Conservation (phyloP, 78 protist genomes). For the Dictyostelium firmibasis region DNA sequence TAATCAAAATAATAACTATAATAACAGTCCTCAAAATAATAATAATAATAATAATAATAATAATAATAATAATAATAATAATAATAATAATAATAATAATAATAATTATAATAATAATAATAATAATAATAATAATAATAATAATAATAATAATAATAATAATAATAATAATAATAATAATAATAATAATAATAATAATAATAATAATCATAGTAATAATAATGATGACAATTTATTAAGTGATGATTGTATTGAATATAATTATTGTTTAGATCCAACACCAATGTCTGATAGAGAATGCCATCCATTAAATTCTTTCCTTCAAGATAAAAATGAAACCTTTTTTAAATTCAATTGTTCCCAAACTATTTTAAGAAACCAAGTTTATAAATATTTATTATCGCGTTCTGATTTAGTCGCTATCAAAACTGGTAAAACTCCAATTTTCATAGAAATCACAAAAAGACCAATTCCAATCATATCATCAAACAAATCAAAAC, state of each 20-base stretch:
- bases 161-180: neutral
- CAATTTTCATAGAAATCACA: neutral
- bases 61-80: neutral
- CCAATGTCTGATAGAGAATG: neutral
- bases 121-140: slow-evolving; percentile 9
- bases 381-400: neutral
- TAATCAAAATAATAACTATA: neutral
- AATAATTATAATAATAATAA: slow-evolving; percentile 5
- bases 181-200: neutral
- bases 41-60: neutral
- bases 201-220: too few relatives aligned
- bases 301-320: neutral
- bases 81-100: slow-evolving; percentile 8
- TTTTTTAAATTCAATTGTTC: neutral
- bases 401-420: neutral
- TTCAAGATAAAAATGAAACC: neutral
- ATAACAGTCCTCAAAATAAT: neutral
- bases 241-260: neutral
- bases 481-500: neutral
- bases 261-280: neutral
- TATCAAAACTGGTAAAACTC: neutral
- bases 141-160: slow-evolving; percentile 5
- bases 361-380: neutral
- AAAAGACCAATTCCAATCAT: neutral
- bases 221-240: neutral